Evolutionary conservation across 2,329 filamentous ascomycete genomes (phyloP), one percentile per base, ranked within the genome.

Genomic region (Cercospora nicotianae): DNA sequence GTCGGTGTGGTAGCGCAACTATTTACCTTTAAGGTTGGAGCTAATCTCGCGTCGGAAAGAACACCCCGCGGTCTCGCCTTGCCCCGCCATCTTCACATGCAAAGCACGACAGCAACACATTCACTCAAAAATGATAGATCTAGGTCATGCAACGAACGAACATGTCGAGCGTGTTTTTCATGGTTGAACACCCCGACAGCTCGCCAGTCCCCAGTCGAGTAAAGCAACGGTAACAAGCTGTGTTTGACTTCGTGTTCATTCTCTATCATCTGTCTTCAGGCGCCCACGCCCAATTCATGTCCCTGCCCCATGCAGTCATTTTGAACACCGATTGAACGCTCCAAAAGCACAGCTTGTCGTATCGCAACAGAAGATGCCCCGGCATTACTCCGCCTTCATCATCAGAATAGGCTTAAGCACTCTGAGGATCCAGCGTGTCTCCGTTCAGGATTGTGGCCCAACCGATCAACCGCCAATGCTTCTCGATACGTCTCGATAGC

Each of bases 401-500:
- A 10, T n/a, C 31, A 39, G 58, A 39, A 51, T 53, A 68, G 45
- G 48, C 45, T 23, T 61, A 45, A 36, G 60, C 39, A 18, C 57
- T 60, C 57, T 70, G 70, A n/a, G 72, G 70, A 36, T 72, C 70
- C 28, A 72, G 65, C n/a, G 72, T 73, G 39, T 70, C 69, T 64
- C 72, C 75, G 20, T 70, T 68, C 63, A 71, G 58, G 59, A 73
- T 73, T 10, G 69, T 72, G 12, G 68, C 75, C 92, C 92, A 96
- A 75, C 93, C 92, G 76, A 96, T 96, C 78, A 96, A 86, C 83
- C 93, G 92, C 94, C 94, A 98, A 83, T 97, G 94, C 89, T 98
- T 98, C 83, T 99, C 95, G 77, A 98, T 97, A 89, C 95, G 92
- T 83, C 95, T 87, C 80, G 90, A 93, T 78, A 99, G 86, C 51